Conservation (phyloP, 208 protist species). For the Trypanosoma rangeli region DNA sequence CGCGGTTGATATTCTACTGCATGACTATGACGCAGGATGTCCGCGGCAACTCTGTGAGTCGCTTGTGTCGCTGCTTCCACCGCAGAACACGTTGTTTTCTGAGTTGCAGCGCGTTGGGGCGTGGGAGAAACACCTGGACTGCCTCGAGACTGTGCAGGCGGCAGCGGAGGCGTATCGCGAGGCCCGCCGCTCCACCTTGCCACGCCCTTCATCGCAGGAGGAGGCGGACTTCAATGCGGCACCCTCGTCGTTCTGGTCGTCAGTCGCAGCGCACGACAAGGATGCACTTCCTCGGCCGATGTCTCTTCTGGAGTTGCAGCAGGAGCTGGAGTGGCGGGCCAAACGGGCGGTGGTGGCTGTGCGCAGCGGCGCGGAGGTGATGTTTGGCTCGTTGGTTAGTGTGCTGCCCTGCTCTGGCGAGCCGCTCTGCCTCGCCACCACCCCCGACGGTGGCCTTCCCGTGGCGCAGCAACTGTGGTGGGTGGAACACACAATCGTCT, state of each 20-base stretch:
- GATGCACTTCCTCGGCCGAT: slow-evolving; percentile 1
- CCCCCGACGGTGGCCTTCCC: background rate
- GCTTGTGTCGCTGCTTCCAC: slow-evolving; percentile 29
- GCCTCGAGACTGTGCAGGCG: slow-evolving; percentile 26
- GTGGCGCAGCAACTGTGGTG: slow-evolving; percentile 23
- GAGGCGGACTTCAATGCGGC: background rate
- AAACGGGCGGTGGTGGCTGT: background rate
- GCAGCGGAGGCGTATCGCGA: slow-evolving; percentile 22
- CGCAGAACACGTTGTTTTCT: slow-evolving; percentile 15
- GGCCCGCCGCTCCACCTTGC: slow-evolving; percentile 6
- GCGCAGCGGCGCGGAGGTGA: slow-evolving; percentile 11
- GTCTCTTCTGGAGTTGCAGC: slow-evolving; percentile 10
- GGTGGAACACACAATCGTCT: slow-evolving; percentile 19
- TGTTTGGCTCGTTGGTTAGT: slow-evolving; percentile 16
- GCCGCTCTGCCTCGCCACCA: slow-evolving; percentile 14
- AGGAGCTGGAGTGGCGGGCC: background rate
- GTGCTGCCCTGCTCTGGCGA: slow-evolving; percentile 24
- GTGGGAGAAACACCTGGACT: slow-evolving; percentile 25
- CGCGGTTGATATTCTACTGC: slow-evolving; percentile 46
- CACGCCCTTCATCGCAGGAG: background rate
- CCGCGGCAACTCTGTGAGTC: slow-evolving; percentile 36
- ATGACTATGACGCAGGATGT: slow-evolving; percentile 43
- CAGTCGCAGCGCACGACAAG: background rate
- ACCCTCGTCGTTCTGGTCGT: too few relatives aligned
- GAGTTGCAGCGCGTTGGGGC: slow-evolving; percentile 23